Percentiles rank a stretch among this genome's conserved stretches.
These are phyloP conservation scores for Pythium phragmitis DNA, from an alignment of 352 stramenopile genomes.

Conservation along the genomic window DNA sequence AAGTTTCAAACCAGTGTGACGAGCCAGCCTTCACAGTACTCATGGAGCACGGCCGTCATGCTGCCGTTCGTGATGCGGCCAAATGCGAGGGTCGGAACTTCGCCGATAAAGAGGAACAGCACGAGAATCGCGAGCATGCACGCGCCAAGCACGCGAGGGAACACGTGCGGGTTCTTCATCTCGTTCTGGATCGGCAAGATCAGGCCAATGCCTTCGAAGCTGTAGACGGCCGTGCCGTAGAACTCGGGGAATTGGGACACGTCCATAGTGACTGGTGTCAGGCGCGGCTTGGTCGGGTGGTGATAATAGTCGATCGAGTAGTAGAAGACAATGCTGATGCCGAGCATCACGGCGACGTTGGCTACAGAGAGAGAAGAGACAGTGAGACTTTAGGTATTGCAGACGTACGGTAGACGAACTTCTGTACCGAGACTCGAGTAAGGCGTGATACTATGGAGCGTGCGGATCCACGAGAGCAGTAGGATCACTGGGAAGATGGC, in stretches of 20 bases:
- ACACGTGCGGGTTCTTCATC: slow-evolving; percentile 57
- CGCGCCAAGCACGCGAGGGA: slow-evolving; percentile 48
- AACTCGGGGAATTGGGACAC: slow-evolving; percentile 61
- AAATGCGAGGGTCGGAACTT: slow-evolving; percentile 69
- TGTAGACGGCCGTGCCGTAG: slow-evolving; percentile 81
- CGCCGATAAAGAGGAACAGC: slow-evolving; percentile 73
- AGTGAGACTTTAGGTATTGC: neutral
- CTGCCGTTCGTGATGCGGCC: slow-evolving; percentile 70
- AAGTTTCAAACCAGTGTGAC: slow-evolving; percentile 42
- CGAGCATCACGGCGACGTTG: slow-evolving; percentile 59
- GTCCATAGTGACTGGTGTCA: slow-evolving; percentile 24
- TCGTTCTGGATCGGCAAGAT: slow-evolving; percentile 81
- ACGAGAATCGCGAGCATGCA: slow-evolving; percentile 74
- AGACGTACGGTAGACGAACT: neutral
- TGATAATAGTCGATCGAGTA: slow-evolving; percentile 68
- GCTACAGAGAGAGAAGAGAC: slow-evolving; percentile 25
- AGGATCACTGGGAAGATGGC: slow-evolving; percentile 69
- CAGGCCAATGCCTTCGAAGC: slow-evolving; percentile 77
- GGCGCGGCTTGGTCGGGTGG: slow-evolving; percentile 31
- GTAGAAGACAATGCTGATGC: slow-evolving; percentile 82
- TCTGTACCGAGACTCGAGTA: slow-evolving; percentile 63
- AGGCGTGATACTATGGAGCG: slow-evolving; percentile 68
- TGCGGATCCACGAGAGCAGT: slow-evolving; percentile 76
- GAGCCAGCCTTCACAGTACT: slow-evolving; percentile 69
- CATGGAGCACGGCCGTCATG: slow-evolving; percentile 74